Evolutionary conservation across 1,284 basidiomycete genomes (phyloP), one percentile per base, ranked within the genome.

Genomic region (Microstroma glucosiphilum): DNA sequence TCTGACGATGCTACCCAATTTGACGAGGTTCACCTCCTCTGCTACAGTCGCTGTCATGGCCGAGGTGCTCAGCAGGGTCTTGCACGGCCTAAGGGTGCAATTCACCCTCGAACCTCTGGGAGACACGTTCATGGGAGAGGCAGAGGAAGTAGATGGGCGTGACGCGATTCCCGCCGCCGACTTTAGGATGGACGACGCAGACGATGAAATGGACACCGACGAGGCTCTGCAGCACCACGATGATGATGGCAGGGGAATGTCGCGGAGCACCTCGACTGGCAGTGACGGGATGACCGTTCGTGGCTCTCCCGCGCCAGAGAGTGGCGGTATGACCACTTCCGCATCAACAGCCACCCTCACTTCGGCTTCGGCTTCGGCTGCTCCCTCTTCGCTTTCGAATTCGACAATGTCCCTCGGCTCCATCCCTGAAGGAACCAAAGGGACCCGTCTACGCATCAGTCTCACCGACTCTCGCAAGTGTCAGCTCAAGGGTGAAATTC

Each of bases 401-500:
- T 37, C 30, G 9, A 37, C 30, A 3, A 37, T 37, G 30, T 37
- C 30, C 30, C 30, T 37, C 30, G 30, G 30, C 30, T 37, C 30
- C 30, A 48, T 48, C 43, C 43, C 43, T n/a, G 58, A 69, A 13
- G 68, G 70, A 42, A 61, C 65, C 6, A 66, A 67, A 51, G 74
- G 77, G 40, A 68, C 70, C 2, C 65, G 73, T 9, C 71, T 79
- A 40, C 69, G 73, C 12, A 53, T 79, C 21, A 65, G 65, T 1
- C 72, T 71, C 25, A 71, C 70, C 63, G 77, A 79, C 60, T 67
- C 70, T 25, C 69, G 77, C 64, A 79, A 79, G 65, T 79, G 77
- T 56, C 69, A 70, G 13, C 61, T 79, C 53, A 67, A 66, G 25
- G 77, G 77, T 40, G 71, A 78, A 25, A 66, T 79, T 3, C 65